Evolutionary conservation across 345 rosid genomes (phyloP).

Genomic region (Gossypium rotundifolium): DNA sequence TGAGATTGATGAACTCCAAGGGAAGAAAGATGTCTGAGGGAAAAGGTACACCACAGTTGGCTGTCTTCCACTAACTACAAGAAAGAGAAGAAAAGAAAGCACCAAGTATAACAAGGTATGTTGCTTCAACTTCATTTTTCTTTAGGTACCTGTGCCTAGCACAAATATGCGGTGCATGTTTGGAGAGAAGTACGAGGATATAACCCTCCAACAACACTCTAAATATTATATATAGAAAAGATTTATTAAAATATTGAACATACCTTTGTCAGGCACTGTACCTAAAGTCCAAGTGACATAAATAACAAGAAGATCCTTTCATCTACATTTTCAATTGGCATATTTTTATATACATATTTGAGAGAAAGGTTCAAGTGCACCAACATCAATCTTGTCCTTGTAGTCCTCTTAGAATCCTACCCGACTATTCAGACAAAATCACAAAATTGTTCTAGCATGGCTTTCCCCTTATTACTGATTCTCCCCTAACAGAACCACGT

Average conservation of each 20-base stretch:
- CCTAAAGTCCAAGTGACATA: too few relatives aligned
- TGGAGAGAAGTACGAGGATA: too few relatives aligned
- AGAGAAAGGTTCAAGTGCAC: background rate
- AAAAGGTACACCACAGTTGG: background rate
- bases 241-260: too few relatives aligned
- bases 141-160: too few relatives aligned
- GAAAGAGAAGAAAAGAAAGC: constrained; percentile 5
- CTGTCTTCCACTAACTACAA: background rate
- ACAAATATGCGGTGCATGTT: too few relatives aligned
- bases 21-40: background rate
- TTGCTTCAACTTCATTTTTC: too few relatives aligned
- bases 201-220: too few relatives aligned
- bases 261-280: too few relatives aligned
- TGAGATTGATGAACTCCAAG: background rate
- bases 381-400: background rate
- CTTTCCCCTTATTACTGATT: too few relatives aligned
- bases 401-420: background rate
- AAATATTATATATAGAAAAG: too few relatives aligned
- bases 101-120: background rate
- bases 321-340: background rate
- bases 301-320: background rate
- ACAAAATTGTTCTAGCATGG: too few relatives aligned
- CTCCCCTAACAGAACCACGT: too few relatives aligned
- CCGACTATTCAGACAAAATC: background rate
- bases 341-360: background rate